Percentiles rank a stretch among this genome's conserved stretches.
phyloP scores from a whole-genome alignment of 2,329 filamentous ascomycete species.

The Ustilaginoidea virens region DNA sequence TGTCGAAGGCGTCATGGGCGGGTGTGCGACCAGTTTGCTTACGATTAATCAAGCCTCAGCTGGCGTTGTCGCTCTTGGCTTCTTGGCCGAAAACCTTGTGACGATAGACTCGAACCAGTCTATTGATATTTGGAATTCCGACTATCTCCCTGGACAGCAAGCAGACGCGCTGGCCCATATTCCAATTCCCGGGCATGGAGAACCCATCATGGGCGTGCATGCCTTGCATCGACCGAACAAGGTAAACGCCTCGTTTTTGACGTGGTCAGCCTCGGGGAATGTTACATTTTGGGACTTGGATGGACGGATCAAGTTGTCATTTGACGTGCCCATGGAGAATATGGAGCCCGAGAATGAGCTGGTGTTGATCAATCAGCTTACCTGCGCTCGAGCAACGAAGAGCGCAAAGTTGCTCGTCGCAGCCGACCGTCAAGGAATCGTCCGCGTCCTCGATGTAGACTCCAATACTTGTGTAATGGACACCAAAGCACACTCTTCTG shows the following conservation, averaged over 20 bases:
- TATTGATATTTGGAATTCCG: constrained; percentile 50
- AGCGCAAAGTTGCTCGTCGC: constrained; percentile 56
- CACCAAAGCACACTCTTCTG: constrained; percentile 72
- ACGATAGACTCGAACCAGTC: constrained; percentile 62
- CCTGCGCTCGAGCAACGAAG: constrained; percentile 42
- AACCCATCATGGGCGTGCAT: constrained; percentile 58
- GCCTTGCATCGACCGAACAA: constrained; percentile 44
- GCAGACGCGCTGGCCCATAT: constrained; percentile 27
- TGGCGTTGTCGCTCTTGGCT: constrained; percentile 52
- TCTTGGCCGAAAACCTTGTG: constrained; percentile 49
- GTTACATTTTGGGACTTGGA: constrained; percentile 71
- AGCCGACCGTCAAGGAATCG: constrained; percentile 73
- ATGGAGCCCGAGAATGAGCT: constrained; percentile 30
- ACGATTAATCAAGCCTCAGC: constrained; percentile 21
- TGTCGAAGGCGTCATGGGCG: constrained; percentile 31
- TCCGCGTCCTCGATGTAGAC: constrained; percentile 51
- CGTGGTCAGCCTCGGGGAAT: constrained; percentile 71
- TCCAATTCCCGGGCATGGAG: constrained; percentile 46
- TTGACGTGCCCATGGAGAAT: constrained; percentile 57
- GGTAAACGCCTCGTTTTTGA: constrained; percentile 61
- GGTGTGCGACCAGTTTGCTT: constrained; percentile 22
- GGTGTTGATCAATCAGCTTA: constrained; percentile 41
- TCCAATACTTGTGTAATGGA: constrained; percentile 49
- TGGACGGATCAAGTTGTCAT: constrained; percentile 49
- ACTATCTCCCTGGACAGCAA: constrained; percentile 25